Evolutionary conservation across 1,139 yeast species (phyloP).

Genomic region (Blastobotrys proliferans): DNA sequence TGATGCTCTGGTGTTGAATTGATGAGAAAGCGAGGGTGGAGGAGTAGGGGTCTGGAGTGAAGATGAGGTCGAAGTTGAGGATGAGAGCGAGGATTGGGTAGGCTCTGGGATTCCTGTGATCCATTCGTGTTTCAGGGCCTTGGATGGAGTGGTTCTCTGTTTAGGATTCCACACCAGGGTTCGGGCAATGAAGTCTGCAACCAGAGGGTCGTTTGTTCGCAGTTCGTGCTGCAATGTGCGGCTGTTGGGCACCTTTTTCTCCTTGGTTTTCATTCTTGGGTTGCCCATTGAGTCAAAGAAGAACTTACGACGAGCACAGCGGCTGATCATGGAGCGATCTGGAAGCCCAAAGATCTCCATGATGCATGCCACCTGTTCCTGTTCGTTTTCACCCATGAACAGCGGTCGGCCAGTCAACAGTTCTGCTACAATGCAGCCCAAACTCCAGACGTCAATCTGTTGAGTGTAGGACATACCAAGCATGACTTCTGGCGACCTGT

Average conservation of each 20-base stretch:
- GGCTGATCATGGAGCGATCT: constrained; percentile 36
- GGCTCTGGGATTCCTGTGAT: constrained; percentile 27
- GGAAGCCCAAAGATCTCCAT: constrained; percentile 66
- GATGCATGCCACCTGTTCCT: constrained; percentile 57
- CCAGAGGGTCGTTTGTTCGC: constrained; percentile 25
- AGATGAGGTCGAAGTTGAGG: not conserved
- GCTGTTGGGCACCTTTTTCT: constrained; percentile 33
- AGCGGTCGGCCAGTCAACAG: constrained; percentile 62
- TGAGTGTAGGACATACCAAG: constrained; percentile 71
- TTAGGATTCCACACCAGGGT: constrained; percentile 54
- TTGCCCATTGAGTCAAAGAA: constrained; percentile 45
- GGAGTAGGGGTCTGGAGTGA: constrained; percentile 4
- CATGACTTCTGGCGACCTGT: constrained; percentile 87
- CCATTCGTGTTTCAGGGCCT: constrained; percentile 45
- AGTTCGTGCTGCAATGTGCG: constrained; percentile 29
- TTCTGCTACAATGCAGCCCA: constrained; percentile 68
- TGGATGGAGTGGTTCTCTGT: constrained; percentile 42
- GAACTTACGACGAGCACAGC: constrained; percentile 35
- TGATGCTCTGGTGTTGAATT: not conserved
- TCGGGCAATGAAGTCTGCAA: constrained; percentile 35
- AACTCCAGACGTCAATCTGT: constrained; percentile 77
- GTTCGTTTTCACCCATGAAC: constrained; percentile 67
- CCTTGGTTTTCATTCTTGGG: constrained; percentile 36
- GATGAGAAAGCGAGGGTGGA: constrained; percentile 1
- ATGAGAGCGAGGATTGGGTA: constrained; percentile 6